Evolutionary conservation across 129 eudicot species (phyloP).

Genomic region (Pseudognaphalium luteoalbum): DNA sequence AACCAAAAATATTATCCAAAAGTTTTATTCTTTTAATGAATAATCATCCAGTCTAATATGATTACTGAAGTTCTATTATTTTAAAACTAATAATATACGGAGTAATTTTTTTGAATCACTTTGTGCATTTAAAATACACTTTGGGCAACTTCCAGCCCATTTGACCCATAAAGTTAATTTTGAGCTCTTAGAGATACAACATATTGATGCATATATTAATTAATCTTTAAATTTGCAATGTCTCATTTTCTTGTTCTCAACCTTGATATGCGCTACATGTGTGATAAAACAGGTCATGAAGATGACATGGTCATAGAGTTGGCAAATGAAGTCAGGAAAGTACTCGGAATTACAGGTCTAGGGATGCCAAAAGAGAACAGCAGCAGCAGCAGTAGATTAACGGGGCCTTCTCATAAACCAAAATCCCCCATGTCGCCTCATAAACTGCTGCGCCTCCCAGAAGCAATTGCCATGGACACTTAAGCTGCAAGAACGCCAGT

Average conservation of each 20-base stretch:
- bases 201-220: too few relatives aligned
- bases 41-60: neutral
- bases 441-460: constrained; percentile 44
- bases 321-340: constrained; percentile 92
- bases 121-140: neutral
- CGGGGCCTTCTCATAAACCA: constrained; percentile 44
- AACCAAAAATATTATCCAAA: neutral
- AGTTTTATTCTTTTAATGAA: neutral
- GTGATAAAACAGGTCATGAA: constrained; percentile 65
- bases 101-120: neutral
- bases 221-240: too few relatives aligned
- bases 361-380: constrained; percentile 44
- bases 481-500: constrained; percentile 18
- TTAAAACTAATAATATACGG: neutral
- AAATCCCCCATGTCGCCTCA: constrained; percentile 53
- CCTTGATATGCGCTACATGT: neutral
- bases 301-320: constrained; percentile 86
- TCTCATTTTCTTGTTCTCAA: too few relatives aligned
- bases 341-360: constrained; percentile 41
- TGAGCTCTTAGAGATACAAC: too few relatives aligned
- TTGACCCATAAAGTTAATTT: too few relatives aligned
- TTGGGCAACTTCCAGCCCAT: neutral
- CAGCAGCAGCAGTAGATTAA: constrained; percentile 40
- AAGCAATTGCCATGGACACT: constrained; percentile 68
- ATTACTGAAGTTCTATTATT: neutral